These are phyloP conservation scores for Chalciporus pseudorubinellus DNA, from an alignment of 768 basidiomycete species.

Conservation along the genomic window DNA sequence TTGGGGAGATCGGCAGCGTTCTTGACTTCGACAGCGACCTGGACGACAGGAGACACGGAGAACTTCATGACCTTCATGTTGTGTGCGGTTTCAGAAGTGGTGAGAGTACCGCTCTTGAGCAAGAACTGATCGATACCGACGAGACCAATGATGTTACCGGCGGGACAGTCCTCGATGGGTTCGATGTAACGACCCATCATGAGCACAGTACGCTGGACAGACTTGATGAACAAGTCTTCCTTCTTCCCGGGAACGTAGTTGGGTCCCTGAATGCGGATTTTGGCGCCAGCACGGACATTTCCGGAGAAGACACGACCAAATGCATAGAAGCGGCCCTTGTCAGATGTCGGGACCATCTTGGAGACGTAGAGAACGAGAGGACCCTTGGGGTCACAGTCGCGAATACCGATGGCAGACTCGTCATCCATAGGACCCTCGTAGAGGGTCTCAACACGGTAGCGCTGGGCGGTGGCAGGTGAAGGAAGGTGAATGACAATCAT, in stretches of 20 bases:
- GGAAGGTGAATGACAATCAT: constrained; percentile 99
- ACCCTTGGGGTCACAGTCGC: constrained; percentile 95
- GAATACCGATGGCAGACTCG: constrained; percentile 97
- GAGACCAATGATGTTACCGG: constrained; percentile 98
- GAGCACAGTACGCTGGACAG: constrained; percentile 96
- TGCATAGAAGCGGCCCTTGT: constrained; percentile 99
- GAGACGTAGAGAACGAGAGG: constrained; percentile 98
- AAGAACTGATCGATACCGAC: constrained; percentile 99
- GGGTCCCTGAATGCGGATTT: constrained; percentile 98
- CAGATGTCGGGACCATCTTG: constrained; percentile 99
- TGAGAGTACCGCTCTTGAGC: constrained; percentile 98
- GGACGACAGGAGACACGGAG: constrained; percentile 99
- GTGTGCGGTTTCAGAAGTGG: constrained; percentile 96
- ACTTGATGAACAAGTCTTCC: constrained; percentile 96
- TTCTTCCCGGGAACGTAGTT: constrained; percentile 99
- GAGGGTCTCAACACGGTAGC: constrained; percentile 98
- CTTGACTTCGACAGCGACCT: constrained; percentile 99
- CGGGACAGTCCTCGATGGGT: constrained; percentile 98
- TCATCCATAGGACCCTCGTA: constrained; percentile 99
- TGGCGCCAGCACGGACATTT: constrained; percentile 94
- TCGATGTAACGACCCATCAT: constrained; percentile 99
- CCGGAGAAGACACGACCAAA: constrained; percentile 99
- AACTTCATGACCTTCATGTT: constrained; percentile 99
- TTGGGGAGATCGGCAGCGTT: constrained; percentile 99
- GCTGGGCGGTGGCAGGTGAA: constrained; percentile 94